phyloP scores from a whole-genome alignment of 805 yeast genomes.

The Myxozyma udenii region DNA sequence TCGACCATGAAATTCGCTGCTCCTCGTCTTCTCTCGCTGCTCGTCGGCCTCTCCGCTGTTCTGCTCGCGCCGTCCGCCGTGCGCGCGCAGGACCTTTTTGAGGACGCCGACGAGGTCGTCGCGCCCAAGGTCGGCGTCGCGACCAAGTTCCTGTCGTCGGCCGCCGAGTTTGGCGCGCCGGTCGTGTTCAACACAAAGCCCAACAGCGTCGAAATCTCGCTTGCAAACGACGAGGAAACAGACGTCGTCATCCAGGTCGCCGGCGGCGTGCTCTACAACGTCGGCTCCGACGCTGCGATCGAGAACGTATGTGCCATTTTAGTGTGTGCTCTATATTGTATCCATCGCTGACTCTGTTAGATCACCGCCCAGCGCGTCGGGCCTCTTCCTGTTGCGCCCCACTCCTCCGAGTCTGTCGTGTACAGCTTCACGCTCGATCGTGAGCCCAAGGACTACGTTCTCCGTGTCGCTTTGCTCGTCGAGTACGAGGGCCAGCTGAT shows the following conservation, averaged over 20 bases:
- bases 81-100: conserved; percentile 13
- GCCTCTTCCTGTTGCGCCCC: conserved; percentile 17
- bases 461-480: conserved; percentile 22
- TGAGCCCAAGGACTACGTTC: conserved; percentile 29
- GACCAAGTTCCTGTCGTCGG: conserved; percentile 11
- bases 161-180: neutral
- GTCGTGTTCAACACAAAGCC: conserved; percentile 33
- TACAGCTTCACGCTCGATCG: conserved; percentile 24
- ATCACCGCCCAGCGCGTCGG: conserved; percentile 28
- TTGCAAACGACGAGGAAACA: conserved; percentile 33
- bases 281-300: conserved; percentile 15
- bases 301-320: conserved; percentile 22
- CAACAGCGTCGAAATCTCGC: conserved; percentile 29
- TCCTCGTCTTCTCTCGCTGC: conserved; percentile 6
- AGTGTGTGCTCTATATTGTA: neutral
- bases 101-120: conserved; percentile 8
- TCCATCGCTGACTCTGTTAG: conserved; percentile 1
- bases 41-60: conserved; percentile 6
- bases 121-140: conserved; percentile 16
- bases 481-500: conserved; percentile 27
- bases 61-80: conserved; percentile 11
- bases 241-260: conserved; percentile 24
- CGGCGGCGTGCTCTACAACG: conserved; percentile 23
- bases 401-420: conserved; percentile 7
- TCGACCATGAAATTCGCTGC: too few relatives aligned